Conservation (phyloP, 495 filamentous ascomycete species). For the Podospora pseudoanserina region DNA sequence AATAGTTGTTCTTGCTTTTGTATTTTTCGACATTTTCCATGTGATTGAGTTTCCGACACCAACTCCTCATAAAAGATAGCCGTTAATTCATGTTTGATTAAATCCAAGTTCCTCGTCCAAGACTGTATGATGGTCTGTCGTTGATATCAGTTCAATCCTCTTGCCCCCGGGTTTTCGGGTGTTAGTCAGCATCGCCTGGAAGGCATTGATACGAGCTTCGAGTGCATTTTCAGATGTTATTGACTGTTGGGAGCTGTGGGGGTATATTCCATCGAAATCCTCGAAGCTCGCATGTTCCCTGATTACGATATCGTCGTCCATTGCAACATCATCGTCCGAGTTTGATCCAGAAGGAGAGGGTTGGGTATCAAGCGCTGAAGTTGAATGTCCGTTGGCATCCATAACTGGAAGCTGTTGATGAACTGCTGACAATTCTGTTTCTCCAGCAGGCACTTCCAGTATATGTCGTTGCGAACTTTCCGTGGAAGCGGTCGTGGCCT, state of each 20-base stretch:
- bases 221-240: slow-evolving; percentile 28
- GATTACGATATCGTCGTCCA: neutral
- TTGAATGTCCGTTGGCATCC: neutral
- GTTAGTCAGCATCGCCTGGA: slow-evolving; percentile 25
- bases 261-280: slow-evolving; percentile 8
- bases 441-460: neutral
- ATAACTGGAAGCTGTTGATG: neutral
- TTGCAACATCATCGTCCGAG: neutral
- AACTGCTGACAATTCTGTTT: neutral
- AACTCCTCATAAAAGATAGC: neutral
- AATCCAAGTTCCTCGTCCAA: slow-evolving; percentile 32
- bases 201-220: slow-evolving; percentile 32
- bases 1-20: neutral
- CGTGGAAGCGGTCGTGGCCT: slow-evolving; percentile 20
- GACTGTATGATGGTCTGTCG: slow-evolving; percentile 36
- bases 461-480: slow-evolving; percentile 1
- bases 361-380: neutral
- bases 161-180: slow-evolving; percentile 22
- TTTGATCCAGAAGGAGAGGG: neutral
- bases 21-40: neutral
- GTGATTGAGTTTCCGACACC: neutral
- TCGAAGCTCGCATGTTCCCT: neutral
- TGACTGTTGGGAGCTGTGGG: slow-evolving; percentile 31
- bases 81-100: neutral
- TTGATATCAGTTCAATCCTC: slow-evolving; percentile 36